phyloP scores from a whole-genome alignment of 2,329 filamentous ascomycete genomes.

The Botrytis cinerea region DNA sequence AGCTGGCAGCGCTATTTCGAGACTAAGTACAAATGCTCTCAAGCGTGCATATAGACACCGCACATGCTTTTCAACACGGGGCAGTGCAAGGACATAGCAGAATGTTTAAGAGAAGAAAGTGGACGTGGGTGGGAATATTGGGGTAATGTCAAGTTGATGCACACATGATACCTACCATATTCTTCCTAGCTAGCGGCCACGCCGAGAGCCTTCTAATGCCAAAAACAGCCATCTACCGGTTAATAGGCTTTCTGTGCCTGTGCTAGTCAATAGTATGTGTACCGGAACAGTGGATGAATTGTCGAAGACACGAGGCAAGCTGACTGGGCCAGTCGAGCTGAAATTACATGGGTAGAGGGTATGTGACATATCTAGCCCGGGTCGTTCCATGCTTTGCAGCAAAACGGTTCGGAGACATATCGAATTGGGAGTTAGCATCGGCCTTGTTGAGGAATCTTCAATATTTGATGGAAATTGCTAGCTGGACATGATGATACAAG shows the following conservation, averaged over 20 bases:
- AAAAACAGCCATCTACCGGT: slow-evolving; percentile 11
- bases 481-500: neutral
- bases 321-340: neutral
- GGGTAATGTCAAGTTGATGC: neutral
- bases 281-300: neutral
- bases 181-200: neutral
- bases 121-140: slow-evolving; percentile 6
- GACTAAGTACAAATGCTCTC: neutral
- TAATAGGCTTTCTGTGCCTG: slow-evolving; percentile 1
- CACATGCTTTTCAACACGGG: neutral
- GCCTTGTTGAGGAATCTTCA: neutral
- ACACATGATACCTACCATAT: neutral
- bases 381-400: neutral
- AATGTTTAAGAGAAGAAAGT: neutral
- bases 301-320: neutral
- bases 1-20: neutral
- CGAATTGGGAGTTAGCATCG: neutral
- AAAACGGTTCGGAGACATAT: neutral
- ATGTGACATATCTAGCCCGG: neutral
- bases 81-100: neutral
- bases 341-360: neutral
- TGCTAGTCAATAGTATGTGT: neutral
- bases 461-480: neutral
- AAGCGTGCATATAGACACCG: neutral
- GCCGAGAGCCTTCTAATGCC: neutral